Conservation (phyloP, 2,329 filamentous ascomycete genomes). For the Pochonia chlamydosporia region DNA sequence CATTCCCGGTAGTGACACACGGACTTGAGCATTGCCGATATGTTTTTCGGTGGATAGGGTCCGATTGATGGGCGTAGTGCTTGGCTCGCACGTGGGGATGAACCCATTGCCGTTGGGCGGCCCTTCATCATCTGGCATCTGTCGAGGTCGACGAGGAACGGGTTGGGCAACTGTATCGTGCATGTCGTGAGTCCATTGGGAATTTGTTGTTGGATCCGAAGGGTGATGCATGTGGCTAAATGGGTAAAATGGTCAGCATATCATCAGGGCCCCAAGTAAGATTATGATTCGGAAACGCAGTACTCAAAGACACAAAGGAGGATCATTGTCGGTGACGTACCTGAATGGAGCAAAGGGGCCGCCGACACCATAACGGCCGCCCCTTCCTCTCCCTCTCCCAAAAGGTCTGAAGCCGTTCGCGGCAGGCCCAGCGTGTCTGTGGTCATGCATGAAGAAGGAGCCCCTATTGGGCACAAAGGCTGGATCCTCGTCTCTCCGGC, state of each 20-base stretch:
- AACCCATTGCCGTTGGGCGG: conserved; percentile 48
- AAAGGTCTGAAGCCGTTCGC: conserved; percentile 73
- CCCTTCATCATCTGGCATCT: conserved; percentile 39
- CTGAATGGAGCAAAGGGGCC: conserved; percentile 55
- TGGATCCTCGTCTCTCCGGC: conserved; percentile 81
- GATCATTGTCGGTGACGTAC: conserved; percentile 41
- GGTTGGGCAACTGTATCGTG: conserved; percentile 64
- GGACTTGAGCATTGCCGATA: conserved; percentile 78
- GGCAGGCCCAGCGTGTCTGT: conserved; percentile 70
- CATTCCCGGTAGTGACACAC: conserved; percentile 75
- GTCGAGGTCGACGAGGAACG: conserved; percentile 33
- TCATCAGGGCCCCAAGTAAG: conserved; percentile 11
- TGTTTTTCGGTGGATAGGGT: conserved; percentile 78
- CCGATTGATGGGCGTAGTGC: conserved; percentile 62
- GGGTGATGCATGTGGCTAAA: conserved; percentile 36
- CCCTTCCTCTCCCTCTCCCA: conserved; percentile 59
- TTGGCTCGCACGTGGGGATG: conserved; percentile 52
- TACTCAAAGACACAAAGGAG: not conserved
- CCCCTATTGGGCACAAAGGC: conserved; percentile 92
- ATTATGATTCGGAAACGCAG: not conserved
- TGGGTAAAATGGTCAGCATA: conserved; percentile 19
- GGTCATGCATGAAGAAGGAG: conserved; percentile 96
- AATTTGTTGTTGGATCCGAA: conserved; percentile 60
- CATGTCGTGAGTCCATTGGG: conserved; percentile 90
- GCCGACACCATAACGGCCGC: conserved; percentile 53